phyloP scores from a whole-genome alignment of 2,329 filamentous ascomycete genomes.

The Leptodontidium sp. region DNA sequence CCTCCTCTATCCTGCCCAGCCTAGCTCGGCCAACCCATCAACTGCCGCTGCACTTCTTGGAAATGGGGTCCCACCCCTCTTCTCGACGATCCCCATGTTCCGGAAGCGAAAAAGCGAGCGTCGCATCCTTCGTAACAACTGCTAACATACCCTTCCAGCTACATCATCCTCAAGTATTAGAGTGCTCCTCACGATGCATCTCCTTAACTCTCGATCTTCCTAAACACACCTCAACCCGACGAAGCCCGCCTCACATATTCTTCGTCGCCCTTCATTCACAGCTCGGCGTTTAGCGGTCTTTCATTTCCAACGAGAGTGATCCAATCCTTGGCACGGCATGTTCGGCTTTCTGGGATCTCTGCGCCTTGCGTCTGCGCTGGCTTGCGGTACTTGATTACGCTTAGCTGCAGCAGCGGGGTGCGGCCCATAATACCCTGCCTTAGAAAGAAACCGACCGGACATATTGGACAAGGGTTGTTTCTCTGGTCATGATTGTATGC shows the following conservation, averaged over 20 bases:
- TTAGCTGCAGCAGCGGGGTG: conserved; percentile 15
- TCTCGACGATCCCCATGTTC: conserved; percentile 2
- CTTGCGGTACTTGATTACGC: conserved; percentile 19
- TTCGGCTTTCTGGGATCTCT: conserved; percentile 28
- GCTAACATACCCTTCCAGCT: conserved; percentile 52
- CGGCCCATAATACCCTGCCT: no score
- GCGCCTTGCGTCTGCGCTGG: neutral
- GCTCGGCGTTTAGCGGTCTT: conserved; percentile 33
- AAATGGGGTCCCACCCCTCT: neutral
- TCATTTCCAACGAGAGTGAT: conserved; percentile 6
- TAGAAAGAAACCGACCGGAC: neutral
- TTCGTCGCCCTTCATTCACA: conserved; percentile 28
- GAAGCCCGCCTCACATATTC: conserved; percentile 32
- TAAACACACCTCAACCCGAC: conserved; percentile 19
- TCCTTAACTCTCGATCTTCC: neutral
- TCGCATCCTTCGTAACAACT: conserved; percentile 12
- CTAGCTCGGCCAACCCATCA: neutral
- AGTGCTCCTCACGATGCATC: conserved; percentile 6
- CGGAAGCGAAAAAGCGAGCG: conserved; percentile 8
- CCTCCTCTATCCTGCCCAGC: no score
- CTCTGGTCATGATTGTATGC: conserved; percentile 20
- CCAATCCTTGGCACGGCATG: conserved; percentile 33
- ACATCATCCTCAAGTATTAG: conserved; percentile 93
- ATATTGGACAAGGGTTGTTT: conserved; percentile 20
- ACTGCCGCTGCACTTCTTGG: neutral